Conservation (phyloP, 2,329 filamentous ascomycete genomes). For the Taxawa tesnikishii region DNA sequence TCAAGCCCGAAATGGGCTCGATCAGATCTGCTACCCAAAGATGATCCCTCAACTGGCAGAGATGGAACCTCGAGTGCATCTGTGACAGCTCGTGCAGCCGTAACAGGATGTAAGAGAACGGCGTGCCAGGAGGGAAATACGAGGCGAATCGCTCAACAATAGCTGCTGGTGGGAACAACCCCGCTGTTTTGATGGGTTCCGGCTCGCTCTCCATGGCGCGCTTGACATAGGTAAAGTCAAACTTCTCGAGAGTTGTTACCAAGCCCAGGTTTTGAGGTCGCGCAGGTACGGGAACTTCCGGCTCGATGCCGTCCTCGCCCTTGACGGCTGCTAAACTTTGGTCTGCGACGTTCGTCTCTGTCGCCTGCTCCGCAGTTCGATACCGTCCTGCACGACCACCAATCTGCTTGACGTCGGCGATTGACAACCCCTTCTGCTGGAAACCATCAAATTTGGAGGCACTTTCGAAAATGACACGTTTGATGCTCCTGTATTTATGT, state of each 20-base stretch:
- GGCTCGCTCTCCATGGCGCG: constrained; percentile 52
- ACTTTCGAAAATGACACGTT: constrained; percentile 77
- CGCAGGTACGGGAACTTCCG: neutral
- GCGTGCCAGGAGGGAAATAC: constrained; percentile 70
- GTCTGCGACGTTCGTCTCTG: constrained; percentile 15
- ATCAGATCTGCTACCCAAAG: constrained; percentile 62
- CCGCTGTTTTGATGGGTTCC: constrained; percentile 55
- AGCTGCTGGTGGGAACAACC: constrained; percentile 58
- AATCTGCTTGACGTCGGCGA: constrained; percentile 87
- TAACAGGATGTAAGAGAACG: constrained; percentile 71
- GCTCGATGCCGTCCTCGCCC: constrained; percentile 10
- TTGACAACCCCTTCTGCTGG: constrained; percentile 44
- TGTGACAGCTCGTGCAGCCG: constrained; percentile 59
- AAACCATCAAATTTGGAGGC: constrained; percentile 58
- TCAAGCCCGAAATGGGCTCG: constrained; percentile 54
- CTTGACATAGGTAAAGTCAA: constrained; percentile 53
- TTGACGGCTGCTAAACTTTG: constrained; percentile 14
- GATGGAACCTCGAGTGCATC: constrained; percentile 53
- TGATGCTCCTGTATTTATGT: constrained; percentile 49
- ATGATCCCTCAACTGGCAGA: constrained; percentile 53
- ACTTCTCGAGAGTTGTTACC: constrained; percentile 64
- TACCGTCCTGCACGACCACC: constrained; percentile 84
- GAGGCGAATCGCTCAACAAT: constrained; percentile 64
- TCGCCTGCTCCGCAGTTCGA: constrained; percentile 51
- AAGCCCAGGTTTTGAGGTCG: constrained; percentile 41